These are phyloP conservation scores for Magnusiomyces magnusii DNA, from an alignment of 1,139 yeast genomes.

Conservation along the genomic window DNA sequence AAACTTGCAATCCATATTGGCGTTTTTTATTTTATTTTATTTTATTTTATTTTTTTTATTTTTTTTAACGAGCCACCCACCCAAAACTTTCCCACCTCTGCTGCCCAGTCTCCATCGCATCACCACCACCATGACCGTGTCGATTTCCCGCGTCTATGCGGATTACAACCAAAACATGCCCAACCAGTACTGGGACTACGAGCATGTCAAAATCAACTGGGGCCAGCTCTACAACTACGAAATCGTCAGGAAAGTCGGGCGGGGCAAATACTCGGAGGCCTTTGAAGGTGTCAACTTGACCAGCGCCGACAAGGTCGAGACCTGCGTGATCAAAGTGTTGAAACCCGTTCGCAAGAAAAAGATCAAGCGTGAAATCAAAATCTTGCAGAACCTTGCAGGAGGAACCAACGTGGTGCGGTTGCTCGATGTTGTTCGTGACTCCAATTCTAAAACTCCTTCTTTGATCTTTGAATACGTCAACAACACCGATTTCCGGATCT, in stretches of 20 bases:
- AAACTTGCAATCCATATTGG: no score
- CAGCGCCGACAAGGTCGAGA: constrained; percentile 20
- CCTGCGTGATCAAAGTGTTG: constrained; percentile 79
- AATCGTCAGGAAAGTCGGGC: constrained; percentile 83
- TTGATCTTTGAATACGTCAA: constrained; percentile 85
- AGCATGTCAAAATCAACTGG: constrained; percentile 46
- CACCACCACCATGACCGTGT: constrained; percentile 25
- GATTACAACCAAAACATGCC: constrained; percentile 78
- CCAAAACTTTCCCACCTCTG: not conserved
- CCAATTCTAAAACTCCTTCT: constrained; percentile 86
- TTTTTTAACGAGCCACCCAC: no score
- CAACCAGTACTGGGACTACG: constrained; percentile 88
- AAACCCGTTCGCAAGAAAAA: constrained; percentile 97
- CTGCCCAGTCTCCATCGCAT: not conserved
- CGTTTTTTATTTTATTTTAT: no score
- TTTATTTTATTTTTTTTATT: no score
- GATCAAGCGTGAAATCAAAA: constrained; percentile 90
- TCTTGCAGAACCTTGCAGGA: constrained; percentile 77
- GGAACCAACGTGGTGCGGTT: constrained; percentile 81
- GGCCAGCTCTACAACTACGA: constrained; percentile 75
- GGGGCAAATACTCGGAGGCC: constrained; percentile 97
- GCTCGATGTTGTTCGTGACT: constrained; percentile 84
- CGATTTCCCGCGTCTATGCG: constrained; percentile 82
- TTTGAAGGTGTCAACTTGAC: constrained; percentile 60
- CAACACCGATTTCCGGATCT: constrained; percentile 81